phyloP scores from a whole-genome alignment of 257 asterid genomes.

The Phtheirospermum japonicum region DNA sequence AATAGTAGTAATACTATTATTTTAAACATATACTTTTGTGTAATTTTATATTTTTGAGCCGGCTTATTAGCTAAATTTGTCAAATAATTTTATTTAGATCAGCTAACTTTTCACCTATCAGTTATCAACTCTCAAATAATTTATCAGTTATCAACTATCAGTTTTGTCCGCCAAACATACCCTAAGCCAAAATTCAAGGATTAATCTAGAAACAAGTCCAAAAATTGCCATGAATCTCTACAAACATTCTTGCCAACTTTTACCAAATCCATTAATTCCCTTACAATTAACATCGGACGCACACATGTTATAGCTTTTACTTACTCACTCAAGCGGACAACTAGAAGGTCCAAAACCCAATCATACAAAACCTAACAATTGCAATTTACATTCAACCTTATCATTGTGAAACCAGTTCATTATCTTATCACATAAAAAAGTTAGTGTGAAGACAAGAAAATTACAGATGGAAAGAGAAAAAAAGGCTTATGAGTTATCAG shows the following conservation, averaged over 20 bases:
- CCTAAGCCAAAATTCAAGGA: too few species aligned
- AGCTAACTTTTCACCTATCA: too few species aligned
- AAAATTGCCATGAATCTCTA: too few species aligned
- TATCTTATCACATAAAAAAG: conserved; percentile 4
- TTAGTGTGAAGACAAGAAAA: conserved; percentile 23
- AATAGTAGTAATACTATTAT: too few species aligned
- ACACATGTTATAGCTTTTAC: conserved; percentile 19
- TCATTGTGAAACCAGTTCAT: conserved; percentile 26
- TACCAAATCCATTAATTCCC: conserved; percentile 49
- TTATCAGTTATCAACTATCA: too few species aligned
- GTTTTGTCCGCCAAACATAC: too few species aligned
- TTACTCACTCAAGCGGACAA: conserved; percentile 28
- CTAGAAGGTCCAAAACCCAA: conserved; percentile 54
- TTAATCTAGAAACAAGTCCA: too few species aligned
- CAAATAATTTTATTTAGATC: too few species aligned
- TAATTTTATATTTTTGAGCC: too few species aligned
- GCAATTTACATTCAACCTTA: conserved; percentile 20
- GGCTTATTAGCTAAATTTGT: too few species aligned
- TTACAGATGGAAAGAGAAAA: not conserved
- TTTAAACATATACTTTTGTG: too few species aligned
- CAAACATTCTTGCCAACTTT: conserved; percentile 37
- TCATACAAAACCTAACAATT: conserved; percentile 41
- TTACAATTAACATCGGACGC: conserved; percentile 1
- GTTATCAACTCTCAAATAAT: too few species aligned
- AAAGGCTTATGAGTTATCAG: not conserved